Conservation (phyloP, 805 yeast species). For the Kodamaea fukazawae region DNA sequence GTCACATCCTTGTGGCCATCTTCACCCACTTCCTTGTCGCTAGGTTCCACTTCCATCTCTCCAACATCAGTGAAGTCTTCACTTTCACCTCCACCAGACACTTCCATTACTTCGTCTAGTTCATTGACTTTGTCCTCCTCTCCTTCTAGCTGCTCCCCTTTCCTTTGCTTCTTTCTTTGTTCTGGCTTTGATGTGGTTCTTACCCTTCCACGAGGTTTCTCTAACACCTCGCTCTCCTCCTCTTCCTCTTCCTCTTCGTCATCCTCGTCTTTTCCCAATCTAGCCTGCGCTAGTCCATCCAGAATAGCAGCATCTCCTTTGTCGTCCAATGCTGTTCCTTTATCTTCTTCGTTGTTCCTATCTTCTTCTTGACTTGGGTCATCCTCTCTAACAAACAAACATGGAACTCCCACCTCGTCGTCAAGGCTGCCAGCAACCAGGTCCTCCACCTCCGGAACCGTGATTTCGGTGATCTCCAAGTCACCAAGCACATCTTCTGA, state of each 20-base stretch:
- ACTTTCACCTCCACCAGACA: constrained; percentile 7
- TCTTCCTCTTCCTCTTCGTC: constrained; percentile 16
- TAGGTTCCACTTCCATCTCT: too few species aligned
- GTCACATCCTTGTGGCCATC: background rate
- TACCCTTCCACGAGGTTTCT: too few species aligned
- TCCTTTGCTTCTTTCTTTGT: background rate
- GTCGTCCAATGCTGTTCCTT: too few species aligned
- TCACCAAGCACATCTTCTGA: background rate
- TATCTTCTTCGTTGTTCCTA: background rate
- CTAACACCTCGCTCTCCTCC: constrained; percentile 6
- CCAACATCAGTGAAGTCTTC: too few species aligned
- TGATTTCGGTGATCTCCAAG: background rate
- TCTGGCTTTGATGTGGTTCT: too few species aligned
- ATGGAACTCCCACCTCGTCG: background rate
- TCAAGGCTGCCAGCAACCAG: background rate
- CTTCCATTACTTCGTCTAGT: background rate
- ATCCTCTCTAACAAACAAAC: background rate
- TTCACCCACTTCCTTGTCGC: background rate
- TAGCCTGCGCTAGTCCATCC: too few species aligned
- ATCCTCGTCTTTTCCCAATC: too few species aligned
- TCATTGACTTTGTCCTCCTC: constrained; percentile 2
- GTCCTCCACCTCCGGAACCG: background rate
- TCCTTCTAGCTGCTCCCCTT: background rate
- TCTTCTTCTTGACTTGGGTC: background rate
- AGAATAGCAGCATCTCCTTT: too few species aligned